phyloP scores from a whole-genome alignment of 768 basidiomycete genomes.

The Neoboletus subvelutipes region DNA sequence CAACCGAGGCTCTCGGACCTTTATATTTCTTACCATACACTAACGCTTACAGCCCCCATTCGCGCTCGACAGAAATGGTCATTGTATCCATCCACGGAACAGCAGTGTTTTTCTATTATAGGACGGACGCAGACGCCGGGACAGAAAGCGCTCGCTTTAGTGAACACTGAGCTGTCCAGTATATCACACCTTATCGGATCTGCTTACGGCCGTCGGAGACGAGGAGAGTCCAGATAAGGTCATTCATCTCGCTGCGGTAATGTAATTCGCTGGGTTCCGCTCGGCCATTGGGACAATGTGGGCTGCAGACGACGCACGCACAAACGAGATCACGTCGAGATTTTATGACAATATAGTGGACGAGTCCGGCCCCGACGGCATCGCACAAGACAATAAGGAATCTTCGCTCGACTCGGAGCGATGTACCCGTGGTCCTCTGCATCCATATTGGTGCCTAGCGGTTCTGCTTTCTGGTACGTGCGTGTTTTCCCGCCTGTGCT shows the following conservation, averaged over 20 bases:
- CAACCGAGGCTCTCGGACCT: not conserved
- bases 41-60: not conserved
- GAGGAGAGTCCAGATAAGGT: not conserved
- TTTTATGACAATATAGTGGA: constrained; percentile 3
- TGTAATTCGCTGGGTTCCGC: constrained; percentile 7
- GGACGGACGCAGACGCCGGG: not conserved
- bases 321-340: not conserved
- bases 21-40: not conserved
- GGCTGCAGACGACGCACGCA: constrained; percentile 9
- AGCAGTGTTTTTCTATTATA: not conserved
- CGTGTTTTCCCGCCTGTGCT: not conserved
- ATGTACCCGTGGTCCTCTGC: not conserved
- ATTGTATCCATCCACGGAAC: not conserved
- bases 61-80: not conserved
- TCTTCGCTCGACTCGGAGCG: not conserved
- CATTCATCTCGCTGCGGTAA: constrained; percentile 4
- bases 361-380: not conserved
- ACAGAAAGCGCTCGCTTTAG: too few species aligned
- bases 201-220: not conserved
- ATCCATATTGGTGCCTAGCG: not conserved
- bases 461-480: too few species aligned
- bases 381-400: not conserved
- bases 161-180: too few species aligned
- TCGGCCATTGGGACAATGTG: constrained; percentile 16
- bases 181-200: too few species aligned